phyloP scores from a whole-genome alignment of 1,284 basidiomycete species.

The Leccinum griseonigrum region DNA sequence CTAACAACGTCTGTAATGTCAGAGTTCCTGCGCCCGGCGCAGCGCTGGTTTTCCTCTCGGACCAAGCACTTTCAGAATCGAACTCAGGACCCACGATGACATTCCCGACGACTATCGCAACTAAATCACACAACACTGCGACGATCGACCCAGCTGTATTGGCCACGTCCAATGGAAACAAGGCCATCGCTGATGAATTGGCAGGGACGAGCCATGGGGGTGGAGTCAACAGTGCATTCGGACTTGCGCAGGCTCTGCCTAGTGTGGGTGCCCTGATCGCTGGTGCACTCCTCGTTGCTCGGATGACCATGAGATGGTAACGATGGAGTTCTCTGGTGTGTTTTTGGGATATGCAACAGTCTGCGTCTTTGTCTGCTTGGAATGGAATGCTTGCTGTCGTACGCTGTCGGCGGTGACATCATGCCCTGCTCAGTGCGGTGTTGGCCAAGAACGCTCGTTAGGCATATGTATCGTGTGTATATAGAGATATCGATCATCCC shows the following conservation, averaged over 20 bases:
- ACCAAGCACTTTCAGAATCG: slow-evolving; percentile 36
- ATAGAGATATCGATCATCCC: too few relatives aligned
- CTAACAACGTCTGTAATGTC: slow-evolving; percentile 44
- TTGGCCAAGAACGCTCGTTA: slow-evolving; percentile 1
- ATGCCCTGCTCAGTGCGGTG: not conserved
- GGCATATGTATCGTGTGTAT: not conserved
- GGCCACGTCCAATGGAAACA: slow-evolving; percentile 36
- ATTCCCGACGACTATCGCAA: slow-evolving; percentile 40
- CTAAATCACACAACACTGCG: slow-evolving; percentile 34
- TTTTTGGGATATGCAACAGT: slow-evolving; percentile 3
- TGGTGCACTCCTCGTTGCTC: slow-evolving; percentile 15
- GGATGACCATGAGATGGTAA: slow-evolving; percentile 2
- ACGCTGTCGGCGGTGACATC: slow-evolving; percentile 8
- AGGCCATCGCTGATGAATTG: slow-evolving; percentile 12
- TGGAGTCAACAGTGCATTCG: not conserved
- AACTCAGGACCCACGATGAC: slow-evolving; percentile 35
- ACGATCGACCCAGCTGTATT: slow-evolving; percentile 27
- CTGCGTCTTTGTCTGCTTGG: slow-evolving; percentile 14
- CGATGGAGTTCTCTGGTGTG: not conserved
- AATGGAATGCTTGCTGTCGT: slow-evolving; percentile 20
- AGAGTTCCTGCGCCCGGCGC: slow-evolving; percentile 53
- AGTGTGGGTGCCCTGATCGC: slow-evolving; percentile 13
- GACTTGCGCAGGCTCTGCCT: slow-evolving; percentile 11
- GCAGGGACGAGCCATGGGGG: slow-evolving; percentile 9
- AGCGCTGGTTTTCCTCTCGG: slow-evolving; percentile 55